Conservation (phyloP, 208 protist species). For the Acanthamoeba castellanii region DNA sequence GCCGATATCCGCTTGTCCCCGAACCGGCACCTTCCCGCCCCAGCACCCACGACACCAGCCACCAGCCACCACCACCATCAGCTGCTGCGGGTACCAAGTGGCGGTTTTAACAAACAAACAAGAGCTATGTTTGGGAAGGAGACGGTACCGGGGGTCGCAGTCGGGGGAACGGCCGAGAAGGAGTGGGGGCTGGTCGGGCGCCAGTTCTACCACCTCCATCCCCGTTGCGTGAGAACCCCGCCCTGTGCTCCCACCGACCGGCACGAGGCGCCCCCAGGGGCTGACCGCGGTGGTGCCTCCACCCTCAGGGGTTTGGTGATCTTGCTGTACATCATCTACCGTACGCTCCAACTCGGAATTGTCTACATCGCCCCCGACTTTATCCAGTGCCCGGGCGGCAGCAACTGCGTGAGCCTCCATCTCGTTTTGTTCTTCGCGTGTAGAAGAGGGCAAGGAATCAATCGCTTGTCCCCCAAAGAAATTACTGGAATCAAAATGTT, state of each 20-base stretch:
- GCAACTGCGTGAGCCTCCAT: too few relatives aligned
- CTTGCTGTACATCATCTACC: too few relatives aligned
- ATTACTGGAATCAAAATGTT: too few relatives aligned
- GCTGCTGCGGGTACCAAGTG: too few relatives aligned
- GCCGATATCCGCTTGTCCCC: constrained; percentile 45
- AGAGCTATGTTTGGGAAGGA: background rate
- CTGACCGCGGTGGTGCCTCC: too few relatives aligned
- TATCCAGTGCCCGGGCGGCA: too few relatives aligned
- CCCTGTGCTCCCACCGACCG: background rate
- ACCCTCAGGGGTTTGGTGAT: background rate
- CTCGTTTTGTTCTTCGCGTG: too few relatives aligned
- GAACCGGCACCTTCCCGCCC: constrained; percentile 6
- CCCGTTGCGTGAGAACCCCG: background rate
- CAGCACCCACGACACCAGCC: background rate
- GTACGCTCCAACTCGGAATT: too few relatives aligned
- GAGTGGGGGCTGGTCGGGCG: background rate
- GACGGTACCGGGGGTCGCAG: constrained; percentile 24
- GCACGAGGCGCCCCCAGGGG: constrained; percentile 16
- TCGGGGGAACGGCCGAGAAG: constrained; percentile 21
- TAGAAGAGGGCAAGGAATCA: too few relatives aligned
- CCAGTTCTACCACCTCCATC: background rate
- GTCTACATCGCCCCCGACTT: too few relatives aligned
- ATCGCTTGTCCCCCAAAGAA: too few relatives aligned
- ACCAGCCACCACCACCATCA: background rate
- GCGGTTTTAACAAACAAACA: background rate